Evolutionary conservation across 495 filamentous ascomycete species (phyloP).

Genomic region (Aspergillus hancockii): DNA sequence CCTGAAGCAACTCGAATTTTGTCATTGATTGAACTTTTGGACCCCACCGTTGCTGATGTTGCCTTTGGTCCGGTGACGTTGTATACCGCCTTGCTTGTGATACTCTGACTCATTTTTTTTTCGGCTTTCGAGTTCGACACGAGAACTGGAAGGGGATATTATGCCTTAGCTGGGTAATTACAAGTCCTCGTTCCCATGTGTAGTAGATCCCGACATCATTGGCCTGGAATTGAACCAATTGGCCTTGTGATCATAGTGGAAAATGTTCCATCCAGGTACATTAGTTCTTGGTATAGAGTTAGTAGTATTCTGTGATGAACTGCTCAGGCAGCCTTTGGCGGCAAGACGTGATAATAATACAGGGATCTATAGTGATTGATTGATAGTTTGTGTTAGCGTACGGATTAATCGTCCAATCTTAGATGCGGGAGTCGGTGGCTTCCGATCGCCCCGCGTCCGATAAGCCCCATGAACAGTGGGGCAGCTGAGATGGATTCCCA

Average conservation of each 20-base stretch:
- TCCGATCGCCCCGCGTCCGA: constrained; percentile 4
- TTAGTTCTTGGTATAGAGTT: too few relatives aligned
- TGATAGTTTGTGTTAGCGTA: not conserved
- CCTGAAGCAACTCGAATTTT: not conserved
- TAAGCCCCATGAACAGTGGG: constrained; percentile 4
- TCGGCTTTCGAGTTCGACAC: too few relatives aligned
- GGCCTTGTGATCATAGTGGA: too few relatives aligned
- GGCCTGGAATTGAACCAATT: not conserved
- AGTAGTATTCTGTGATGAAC: not conserved
- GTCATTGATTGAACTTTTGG: not conserved
- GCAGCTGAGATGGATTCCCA: not conserved
- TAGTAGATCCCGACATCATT: not conserved
- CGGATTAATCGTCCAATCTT: not conserved
- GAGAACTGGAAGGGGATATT: too few relatives aligned
- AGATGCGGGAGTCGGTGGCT: not conserved
- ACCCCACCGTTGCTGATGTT: not conserved
- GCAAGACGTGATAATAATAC: not conserved
- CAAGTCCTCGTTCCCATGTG: too few relatives aligned
- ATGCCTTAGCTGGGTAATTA: too few relatives aligned
- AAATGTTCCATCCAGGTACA: too few relatives aligned
- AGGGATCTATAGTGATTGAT: not conserved
- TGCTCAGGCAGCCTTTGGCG: not conserved
- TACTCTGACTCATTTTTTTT: not conserved
- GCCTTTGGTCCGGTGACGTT: not conserved
- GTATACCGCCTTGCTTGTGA: not conserved